Evolutionary conservation across 2,329 filamentous ascomycete genomes (phyloP), one percentile per base, ranked within the genome.

Genomic region (Trichophyton rubrum): DNA sequence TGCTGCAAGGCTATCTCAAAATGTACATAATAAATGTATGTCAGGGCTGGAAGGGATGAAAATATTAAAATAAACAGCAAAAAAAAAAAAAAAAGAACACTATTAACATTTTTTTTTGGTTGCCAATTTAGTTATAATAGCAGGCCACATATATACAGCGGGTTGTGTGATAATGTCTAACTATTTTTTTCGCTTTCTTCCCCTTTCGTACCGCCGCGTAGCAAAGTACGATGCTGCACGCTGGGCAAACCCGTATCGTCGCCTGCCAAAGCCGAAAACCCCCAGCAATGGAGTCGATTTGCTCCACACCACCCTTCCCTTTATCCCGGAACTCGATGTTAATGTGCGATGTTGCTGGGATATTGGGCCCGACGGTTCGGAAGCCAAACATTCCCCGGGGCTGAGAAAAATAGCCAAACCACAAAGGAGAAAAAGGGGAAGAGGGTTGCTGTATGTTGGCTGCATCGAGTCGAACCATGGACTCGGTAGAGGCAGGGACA

Each of bases 251-350:
- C 45, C 45, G 45, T 27, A 51, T 51, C 45, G 45, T 27, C 45
- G 22, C 45, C 17, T 22, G 22, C 22, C 49, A 11, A 33, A 30
- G 27, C 22, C 49, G 49, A 24, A 47, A 47, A 22, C 22, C 17
- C 49, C 49, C 22, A 53, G 27, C 49, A 24, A 53, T 17, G 33
- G 33, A 38, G 33, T 33, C 49, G 45, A 53, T 33, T 53, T 38
- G 33, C 49, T 53, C 27, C 49, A 33, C 49, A 53, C 49, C 49
- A 53, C 49, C 49, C 49, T 53, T 53, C 49, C 49, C 49, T 30
- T 53, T 53, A 9, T 24, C 22, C 27, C n/a, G 49, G 49, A 53
- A 30, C 5, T 53, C 17, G 49, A 53, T 33, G 49, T 11, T 33
- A 13, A 30, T 53, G 20, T 47, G 43, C 17, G 49, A 53, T n/a